Base-by-base conservation (phyloP, 495 filamentous ascomycete genomes). In the Neurospora sublineolata region DNA sequence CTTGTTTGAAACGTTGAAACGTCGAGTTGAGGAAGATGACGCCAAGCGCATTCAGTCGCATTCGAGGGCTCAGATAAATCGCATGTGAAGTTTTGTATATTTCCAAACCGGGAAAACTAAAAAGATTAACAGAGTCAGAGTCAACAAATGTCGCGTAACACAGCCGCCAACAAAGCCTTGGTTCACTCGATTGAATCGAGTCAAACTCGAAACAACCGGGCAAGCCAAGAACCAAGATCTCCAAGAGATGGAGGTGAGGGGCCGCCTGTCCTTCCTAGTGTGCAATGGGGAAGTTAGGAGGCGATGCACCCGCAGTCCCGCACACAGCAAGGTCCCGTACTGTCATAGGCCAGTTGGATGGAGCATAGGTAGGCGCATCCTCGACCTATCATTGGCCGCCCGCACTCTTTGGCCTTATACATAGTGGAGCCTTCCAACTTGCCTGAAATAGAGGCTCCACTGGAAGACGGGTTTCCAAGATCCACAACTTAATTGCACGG, bases 251-350 rank as follows among this genome's bases (percentile, higher is more conserved):
- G 27, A 58, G 30, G 30, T 38, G 72, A 68, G 72, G 72, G 67
- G 72, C 72, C 72, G 64, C 33, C 68, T 44, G 23, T n/a, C n/a
- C n/a, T n/a, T n/a, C n/a, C n/a, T n/a, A n/a, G n/a, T n/a, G n/a
- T n/a, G n/a, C n/a, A n/a, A n/a, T n/a, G n/a, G n/a, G n/a, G n/a
- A 27, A 52, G 46, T 73, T 23, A 27, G 30, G 39, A 71, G 72
- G 67, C 69, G 58, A 58, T 70, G 52, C 27, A n/a, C n/a, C n/a
- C n/a, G n/a, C n/a, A n/a, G n/a, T n/a, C n/a, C n/a, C n/a, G n/a
- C n/a, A n/a, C n/a, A 33, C 52, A 64, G 52, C 52, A 60, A 60
- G 52, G 27, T 30, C 14, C 52, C 52, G 27, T 33, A 60, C 52
- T 27, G 52, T 60, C 27, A 60, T 33, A 33, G 52, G 52, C 52